Conservation (phyloP, 495 filamentous ascomycete genomes). For the Aspergillus bertholletiae region DNA sequence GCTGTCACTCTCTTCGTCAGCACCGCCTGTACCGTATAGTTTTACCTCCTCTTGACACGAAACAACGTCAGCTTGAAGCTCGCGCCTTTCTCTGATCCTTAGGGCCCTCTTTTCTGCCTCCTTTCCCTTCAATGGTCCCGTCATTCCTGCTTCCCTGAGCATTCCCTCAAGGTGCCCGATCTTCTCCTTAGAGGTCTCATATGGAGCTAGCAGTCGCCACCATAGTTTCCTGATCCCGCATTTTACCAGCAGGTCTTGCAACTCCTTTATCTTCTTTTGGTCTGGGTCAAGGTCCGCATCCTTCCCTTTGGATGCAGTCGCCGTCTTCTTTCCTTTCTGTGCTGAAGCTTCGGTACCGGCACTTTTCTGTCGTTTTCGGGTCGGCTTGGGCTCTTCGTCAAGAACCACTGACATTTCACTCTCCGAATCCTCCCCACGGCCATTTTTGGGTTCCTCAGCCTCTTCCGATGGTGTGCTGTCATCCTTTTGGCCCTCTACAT, state of each 20-base stretch:
- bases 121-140: conserved; percentile 50
- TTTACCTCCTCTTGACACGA: conserved; percentile 74
- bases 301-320: conserved; percentile 11
- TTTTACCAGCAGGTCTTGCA: conserved; percentile 84
- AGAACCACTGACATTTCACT: conserved; percentile 78
- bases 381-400: conserved; percentile 62
- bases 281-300: conserved; percentile 57
- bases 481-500: conserved; percentile 15
- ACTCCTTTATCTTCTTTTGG: conserved; percentile 80
- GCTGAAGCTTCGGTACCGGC: conserved; percentile 24
- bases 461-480: conserved; percentile 24
- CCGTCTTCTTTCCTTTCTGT: conserved; percentile 34
- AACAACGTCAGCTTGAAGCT: conserved; percentile 78
- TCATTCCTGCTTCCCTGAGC: conserved; percentile 78
- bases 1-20: conserved; percentile 42
- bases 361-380: conserved; percentile 42
- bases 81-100: conserved; percentile 79
- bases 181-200: conserved; percentile 72
- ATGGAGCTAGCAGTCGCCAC: conserved; percentile 74
- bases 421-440: conserved; percentile 54
- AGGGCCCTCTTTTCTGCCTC: conserved; percentile 79
- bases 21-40: conserved; percentile 61
- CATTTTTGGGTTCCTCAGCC: conserved; percentile 9
- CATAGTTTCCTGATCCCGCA: conserved; percentile 95
- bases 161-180: conserved; percentile 75